Base-by-base conservation (phyloP, 257 asterid species). In the Solanum medicagineum region DNA sequence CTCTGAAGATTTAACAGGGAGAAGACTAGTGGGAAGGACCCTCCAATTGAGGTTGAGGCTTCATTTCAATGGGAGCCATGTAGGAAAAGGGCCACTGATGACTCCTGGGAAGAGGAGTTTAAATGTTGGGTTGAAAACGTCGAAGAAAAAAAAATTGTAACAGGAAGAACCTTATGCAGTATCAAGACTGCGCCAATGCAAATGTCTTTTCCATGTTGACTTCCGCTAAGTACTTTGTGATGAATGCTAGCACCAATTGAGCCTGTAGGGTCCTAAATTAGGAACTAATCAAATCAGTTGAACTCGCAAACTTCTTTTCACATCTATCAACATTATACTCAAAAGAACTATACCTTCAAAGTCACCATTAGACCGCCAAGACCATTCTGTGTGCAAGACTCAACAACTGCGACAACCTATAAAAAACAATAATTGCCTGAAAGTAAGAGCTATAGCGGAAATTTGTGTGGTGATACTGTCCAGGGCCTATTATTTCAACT, bases 231-330 rank as follows among this genome's bases (percentile, higher is more conserved):
- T 86, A 94, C 94, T 87, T 90, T 93, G 88, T 92, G 96, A 91
- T 95, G 99, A 89, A 97, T 87, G 86, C 88, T 94, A 84, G 97
- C 98, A 86, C 91, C 93, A 89, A 94, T 88, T 44, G 92, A 91
- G 86, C 98, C 99, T 0, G 99, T 93, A 42, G 97, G 99, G 85
- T 97, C 98, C 99, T 96, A 89, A 47, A 86, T 32, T 85, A 84
- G 42, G 81, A 83, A 55, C 81, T 47, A 66, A 86, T 42, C 42
- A 66, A 86, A 80, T 92, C 85, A 92, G 90, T 81, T 53, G 63
- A 16, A 29, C 65, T 79, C 53, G 83, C 65, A 79, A 16, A 79
- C 83, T 45, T 79, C 11, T 54, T 53, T 79, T 10, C 19, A 17
- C 10, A 16, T 26, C 1, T 26, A 53, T 59, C 53, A 24, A 19